phyloP scores from a whole-genome alignment of 768 basidiomycete species.

The Boletus subparvulus region DNA sequence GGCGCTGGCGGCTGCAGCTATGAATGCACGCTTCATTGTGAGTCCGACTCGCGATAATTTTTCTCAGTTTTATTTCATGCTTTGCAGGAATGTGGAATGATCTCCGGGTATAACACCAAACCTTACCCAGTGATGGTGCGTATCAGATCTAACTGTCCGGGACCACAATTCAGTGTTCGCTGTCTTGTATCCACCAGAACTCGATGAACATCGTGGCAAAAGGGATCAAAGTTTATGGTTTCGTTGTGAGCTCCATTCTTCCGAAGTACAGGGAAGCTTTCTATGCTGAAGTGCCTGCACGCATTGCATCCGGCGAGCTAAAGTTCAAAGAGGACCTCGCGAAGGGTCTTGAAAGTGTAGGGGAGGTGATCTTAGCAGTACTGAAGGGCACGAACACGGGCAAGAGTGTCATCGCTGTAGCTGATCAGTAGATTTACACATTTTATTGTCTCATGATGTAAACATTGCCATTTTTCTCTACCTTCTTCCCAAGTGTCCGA shows the following conservation, averaged over 20 bases:
- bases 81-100: slow-evolving; percentile 35
- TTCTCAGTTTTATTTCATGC: not conserved
- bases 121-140: slow-evolving; percentile 14
- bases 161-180: slow-evolving; percentile 7
- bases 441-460: slow-evolving; percentile 11
- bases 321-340: slow-evolving; percentile 47
- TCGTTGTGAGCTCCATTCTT: slow-evolving; percentile 35
- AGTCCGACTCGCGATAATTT: not conserved
- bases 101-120: slow-evolving; percentile 12
- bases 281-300: slow-evolving; percentile 39
- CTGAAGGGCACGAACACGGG: slow-evolving; percentile 37
- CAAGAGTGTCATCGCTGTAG: slow-evolving; percentile 21
- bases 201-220: slow-evolving; percentile 38
- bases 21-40: slow-evolving; percentile 48
- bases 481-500: slow-evolving; percentile 16
- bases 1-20: slow-evolving; percentile 46
- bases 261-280: slow-evolving; percentile 43
- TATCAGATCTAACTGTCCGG: not conserved
- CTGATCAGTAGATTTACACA: not conserved
- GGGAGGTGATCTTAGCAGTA: slow-evolving; percentile 39
- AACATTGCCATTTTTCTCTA: slow-evolving; percentile 22
- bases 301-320: slow-evolving; percentile 46
- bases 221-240: slow-evolving; percentile 44
- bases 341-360: slow-evolving; percentile 42
- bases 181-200: slow-evolving; percentile 30